A percentile compares a stretch with the other conserved stretches of the same genome.
Evolutionary conservation across 306 rosid genomes (phyloP).

Genomic region (Ceratonia siliqua): DNA sequence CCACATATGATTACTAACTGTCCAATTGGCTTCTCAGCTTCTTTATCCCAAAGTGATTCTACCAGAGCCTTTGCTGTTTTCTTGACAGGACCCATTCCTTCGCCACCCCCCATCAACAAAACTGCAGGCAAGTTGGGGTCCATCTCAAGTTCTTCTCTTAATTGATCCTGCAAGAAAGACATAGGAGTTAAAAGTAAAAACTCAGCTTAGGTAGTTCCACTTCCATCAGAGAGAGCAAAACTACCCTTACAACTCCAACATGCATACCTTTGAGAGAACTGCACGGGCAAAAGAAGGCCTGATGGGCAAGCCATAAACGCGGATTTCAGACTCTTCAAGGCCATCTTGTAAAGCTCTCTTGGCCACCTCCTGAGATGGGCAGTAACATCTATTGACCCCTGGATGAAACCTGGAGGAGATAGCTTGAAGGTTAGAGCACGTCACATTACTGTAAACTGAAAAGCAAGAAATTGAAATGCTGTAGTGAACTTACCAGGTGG

Average conservation of each 20-base stretch:
- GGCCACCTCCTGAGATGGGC: slow-evolving; percentile 86
- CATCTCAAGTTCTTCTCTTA: slow-evolving; percentile 85
- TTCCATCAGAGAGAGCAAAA: slow-evolving; percentile 20
- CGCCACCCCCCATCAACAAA: slow-evolving; percentile 97
- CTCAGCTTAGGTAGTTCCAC: slow-evolving; percentile 2
- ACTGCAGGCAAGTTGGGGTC: slow-evolving; percentile 86
- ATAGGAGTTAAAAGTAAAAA: background rate
- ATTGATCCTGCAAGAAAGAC: slow-evolving; percentile 56
- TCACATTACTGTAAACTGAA: slow-evolving; percentile 5
- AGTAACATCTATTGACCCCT: slow-evolving; percentile 90
- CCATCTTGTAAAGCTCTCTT: slow-evolving; percentile 77
- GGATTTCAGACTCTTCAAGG: slow-evolving; percentile 73
- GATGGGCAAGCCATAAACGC: slow-evolving; percentile 84
- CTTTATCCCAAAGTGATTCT: slow-evolving; percentile 69
- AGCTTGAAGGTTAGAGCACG: slow-evolving; percentile 29
- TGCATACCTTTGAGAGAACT: slow-evolving; percentile 62
- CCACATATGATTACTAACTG: slow-evolving; percentile 86
- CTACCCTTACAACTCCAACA: background rate
- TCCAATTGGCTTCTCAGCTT: slow-evolving; percentile 69
- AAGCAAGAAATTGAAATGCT: background rate
- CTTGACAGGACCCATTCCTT: slow-evolving; percentile 99
- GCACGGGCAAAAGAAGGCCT: slow-evolving; percentile 96
- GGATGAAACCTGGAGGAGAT: slow-evolving; percentile 84
- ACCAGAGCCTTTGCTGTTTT: slow-evolving; percentile 93
- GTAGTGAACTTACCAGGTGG: slow-evolving; percentile 69